phyloP scores from a whole-genome alignment of 164 flowering plant genomes.

The Taxillus chinensis region DNA sequence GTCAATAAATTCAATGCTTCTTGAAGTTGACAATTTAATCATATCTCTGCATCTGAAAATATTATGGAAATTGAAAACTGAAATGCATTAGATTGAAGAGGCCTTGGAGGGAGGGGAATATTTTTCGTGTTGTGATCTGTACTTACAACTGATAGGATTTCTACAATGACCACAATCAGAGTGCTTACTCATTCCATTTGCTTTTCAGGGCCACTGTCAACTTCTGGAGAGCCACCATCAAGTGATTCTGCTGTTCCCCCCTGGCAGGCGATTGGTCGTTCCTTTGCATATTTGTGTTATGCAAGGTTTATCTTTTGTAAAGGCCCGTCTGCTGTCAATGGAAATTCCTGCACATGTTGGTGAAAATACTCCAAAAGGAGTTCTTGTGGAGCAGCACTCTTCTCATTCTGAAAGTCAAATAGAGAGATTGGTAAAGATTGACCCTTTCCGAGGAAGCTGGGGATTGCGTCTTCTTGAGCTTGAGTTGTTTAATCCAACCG shows the following conservation, averaged over 20 bases:
- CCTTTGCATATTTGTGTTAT: slow-evolving; percentile 84
- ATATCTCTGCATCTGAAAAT: no score
- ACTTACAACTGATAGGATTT: no score
- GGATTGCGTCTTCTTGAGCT: slow-evolving; percentile 95
- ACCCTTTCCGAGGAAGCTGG: slow-evolving; percentile 97
- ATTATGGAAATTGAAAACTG: no score
- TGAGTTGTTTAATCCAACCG: slow-evolving; percentile 94
- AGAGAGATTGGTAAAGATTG: slow-evolving; percentile 71
- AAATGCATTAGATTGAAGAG: no score
- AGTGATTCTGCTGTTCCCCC: slow-evolving; percentile 49
- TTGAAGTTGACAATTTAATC: no score
- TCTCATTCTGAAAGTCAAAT: slow-evolving; percentile 23
- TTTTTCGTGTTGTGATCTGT: no score
- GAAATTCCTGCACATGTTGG: slow-evolving; percentile 94
- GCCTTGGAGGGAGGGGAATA: no score
- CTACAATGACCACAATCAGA: no score
- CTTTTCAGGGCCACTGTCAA: slow-evolving; percentile 46
- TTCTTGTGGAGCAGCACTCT: slow-evolving; percentile 16
- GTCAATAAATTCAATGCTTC: no score
- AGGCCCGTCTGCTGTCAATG: slow-evolving; percentile 93
- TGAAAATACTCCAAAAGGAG: slow-evolving; percentile 42
- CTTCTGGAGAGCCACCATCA: slow-evolving; percentile 26
- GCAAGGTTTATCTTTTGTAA: slow-evolving; percentile 88
- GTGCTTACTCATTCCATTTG: slow-evolving; percentile 10
- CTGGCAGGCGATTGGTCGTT: slow-evolving; percentile 85